These are phyloP conservation scores for Colletotrichum australisinense DNA, from an alignment of 2,329 filamentous ascomycete genomes.

Conservation along the genomic window DNA sequence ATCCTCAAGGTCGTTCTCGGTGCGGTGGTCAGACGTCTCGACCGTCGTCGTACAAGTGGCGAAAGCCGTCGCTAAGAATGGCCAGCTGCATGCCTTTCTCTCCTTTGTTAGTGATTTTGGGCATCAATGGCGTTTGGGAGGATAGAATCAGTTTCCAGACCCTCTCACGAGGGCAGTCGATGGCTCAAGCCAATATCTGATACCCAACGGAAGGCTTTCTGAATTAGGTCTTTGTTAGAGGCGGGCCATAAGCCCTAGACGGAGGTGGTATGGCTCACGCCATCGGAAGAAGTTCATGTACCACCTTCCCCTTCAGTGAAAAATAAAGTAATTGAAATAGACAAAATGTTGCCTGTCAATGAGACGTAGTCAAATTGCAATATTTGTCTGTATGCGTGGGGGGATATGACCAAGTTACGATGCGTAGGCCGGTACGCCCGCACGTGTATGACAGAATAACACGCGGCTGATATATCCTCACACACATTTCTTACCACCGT, in stretches of 20 bases:
- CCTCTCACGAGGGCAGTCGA: neutral
- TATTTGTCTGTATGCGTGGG: neutral
- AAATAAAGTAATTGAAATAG: neutral
- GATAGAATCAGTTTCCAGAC: neutral
- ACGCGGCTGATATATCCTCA: too few species aligned
- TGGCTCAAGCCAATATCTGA: neutral
- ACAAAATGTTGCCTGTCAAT: neutral
- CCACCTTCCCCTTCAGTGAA: neutral
- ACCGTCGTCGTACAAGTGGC: conserved; percentile 41
- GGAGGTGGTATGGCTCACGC: conserved; percentile 1
- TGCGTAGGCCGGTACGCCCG: neutral
- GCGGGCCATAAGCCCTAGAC: neutral
- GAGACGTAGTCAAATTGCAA: neutral
- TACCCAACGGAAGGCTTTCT: conserved; percentile 18
- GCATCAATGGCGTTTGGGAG: conserved; percentile 18
- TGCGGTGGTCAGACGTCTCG: conserved; percentile 68
- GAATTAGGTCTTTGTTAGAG: neutral
- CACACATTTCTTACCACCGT: too few species aligned
- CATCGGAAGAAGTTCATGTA: neutral
- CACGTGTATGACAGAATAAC: too few species aligned
- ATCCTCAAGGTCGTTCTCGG: conserved; percentile 88
- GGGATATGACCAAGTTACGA: neutral
- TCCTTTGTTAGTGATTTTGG: neutral
- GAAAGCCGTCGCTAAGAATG: conserved; percentile 19
- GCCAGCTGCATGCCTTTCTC: neutral